A percentile compares a stretch with the other conserved stretches of the same genome.
Conservation (phyloP, 23 red algal genomes). For the Gracilaria domingensis region DNA sequence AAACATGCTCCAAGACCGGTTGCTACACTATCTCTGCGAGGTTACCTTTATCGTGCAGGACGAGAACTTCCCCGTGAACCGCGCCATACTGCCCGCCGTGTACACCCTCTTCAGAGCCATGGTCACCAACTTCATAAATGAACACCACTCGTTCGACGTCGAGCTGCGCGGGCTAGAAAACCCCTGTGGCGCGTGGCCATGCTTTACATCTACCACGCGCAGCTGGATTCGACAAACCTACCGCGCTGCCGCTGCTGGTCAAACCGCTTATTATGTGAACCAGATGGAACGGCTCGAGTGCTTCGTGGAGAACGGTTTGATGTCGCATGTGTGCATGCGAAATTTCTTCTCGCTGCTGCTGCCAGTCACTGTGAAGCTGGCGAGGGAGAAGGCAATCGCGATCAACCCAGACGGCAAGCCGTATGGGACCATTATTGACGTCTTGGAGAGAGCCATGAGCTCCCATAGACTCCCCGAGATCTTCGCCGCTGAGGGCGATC, state of each 20-base stretch:
- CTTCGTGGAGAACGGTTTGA: constrained; percentile 59
- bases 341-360: constrained; percentile 42
- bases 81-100: constrained; percentile 70
- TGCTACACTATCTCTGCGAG: constrained; percentile 62
- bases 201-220: constrained; percentile 74
- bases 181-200: constrained; percentile 57
- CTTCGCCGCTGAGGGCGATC: constrained; percentile 36
- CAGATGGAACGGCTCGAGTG: constrained; percentile 58
- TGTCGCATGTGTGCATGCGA: neutral
- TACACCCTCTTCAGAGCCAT: constrained; percentile 67
- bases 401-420: constrained; percentile 21
- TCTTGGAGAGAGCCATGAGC: constrained; percentile 81
- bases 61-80: constrained; percentile 50
- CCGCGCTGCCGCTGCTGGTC: constrained; percentile 40
- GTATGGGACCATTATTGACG: constrained; percentile 76
- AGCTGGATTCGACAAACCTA: constrained; percentile 38
- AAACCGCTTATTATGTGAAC: constrained; percentile 66
- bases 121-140: constrained; percentile 67
- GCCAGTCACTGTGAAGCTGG: too few relatives aligned
- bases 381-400: too few relatives aligned
- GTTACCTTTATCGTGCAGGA: constrained; percentile 52
- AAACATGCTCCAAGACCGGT: constrained; percentile 53
- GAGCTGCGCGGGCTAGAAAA: constrained; percentile 34
- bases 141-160: constrained; percentile 16
- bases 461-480: constrained; percentile 67